These are phyloP conservation scores for Yamadazyma epiphylla DNA, from an alignment of 1,139 yeast genomes.

Conservation along the genomic window DNA sequence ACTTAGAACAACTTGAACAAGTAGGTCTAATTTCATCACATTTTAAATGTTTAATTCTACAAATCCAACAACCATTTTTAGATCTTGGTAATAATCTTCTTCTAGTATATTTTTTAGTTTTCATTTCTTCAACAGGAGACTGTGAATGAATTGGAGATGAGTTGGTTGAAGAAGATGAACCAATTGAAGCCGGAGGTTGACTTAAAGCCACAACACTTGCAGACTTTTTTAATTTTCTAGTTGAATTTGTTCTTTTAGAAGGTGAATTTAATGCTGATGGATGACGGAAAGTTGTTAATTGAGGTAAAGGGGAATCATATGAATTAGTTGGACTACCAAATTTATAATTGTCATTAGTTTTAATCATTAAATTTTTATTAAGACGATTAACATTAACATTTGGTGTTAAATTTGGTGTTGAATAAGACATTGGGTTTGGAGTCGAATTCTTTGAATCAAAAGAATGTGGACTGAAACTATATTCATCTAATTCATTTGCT, in stretches of 20 bases:
- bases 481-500: neutral
- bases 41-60: slow-evolving; percentile 47
- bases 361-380: slow-evolving; percentile 1
- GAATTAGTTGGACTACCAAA: slow-evolving; percentile 3
- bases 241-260: neutral
- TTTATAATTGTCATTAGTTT: too few species aligned
- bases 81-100: slow-evolving; percentile 42
- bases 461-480: neutral
- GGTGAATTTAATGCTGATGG: neutral
- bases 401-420: slow-evolving; percentile 3
- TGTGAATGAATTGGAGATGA: neutral
- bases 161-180: neutral
- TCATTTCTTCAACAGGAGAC: slow-evolving; percentile 3
- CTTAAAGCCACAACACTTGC: neutral
- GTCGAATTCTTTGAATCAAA: slow-evolving; percentile 1
- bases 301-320: slow-evolving; percentile 9
- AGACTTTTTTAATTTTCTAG: neutral
- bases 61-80: slow-evolving; percentile 48
- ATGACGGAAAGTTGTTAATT: slow-evolving; percentile 16
- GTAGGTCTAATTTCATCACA: slow-evolving; percentile 42
- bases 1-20: slow-evolving; percentile 37
- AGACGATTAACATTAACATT: neutral
- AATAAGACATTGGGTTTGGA: slow-evolving; percentile 1
- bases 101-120: slow-evolving; percentile 37
- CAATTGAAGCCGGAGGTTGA: neutral